Base-by-base conservation (phyloP, 148 eudicot genomes). In the Pharnaceum exiguum region DNA sequence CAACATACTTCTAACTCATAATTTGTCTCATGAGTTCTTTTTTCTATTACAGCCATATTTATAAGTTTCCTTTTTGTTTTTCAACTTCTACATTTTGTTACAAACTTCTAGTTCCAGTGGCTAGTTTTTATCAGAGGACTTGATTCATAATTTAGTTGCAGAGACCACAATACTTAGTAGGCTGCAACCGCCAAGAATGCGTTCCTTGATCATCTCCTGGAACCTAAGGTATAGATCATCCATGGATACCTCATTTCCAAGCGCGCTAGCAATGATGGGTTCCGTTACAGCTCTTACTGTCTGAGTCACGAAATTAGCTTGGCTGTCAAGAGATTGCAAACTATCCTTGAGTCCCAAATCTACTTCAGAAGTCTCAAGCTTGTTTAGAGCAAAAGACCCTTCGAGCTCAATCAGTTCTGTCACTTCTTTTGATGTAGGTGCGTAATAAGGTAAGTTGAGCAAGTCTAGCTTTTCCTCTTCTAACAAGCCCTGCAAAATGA, bases 401-500 rank as follows among this genome's bases (percentile, higher is more conserved):
- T 55, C 56, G 28, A 5, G 48, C 31, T 37, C 39, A 18, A 65
- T 46, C 6, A 65, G 9, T 32, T 35, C 21, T 47, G 25, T 55
- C 29, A 65, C 55, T 37, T 65, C 69, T 65, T 46, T 39, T 4
- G 48, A 46, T 7, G 69, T 55, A 25, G 69, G 62, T 22, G 69
- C 62, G 28, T 65, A 65, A 47, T 55, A 65, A 3, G 69, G 62
- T 2, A 65, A 31, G 36, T 65, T 55, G 19, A 56, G 47, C 2
- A 55, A 55, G 19, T 56, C 55, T 40, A 65, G 19, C 24, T 65
- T 65, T 50, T 48, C 56, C 37, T 11, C 18, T 19, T 65, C 62
- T 29, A 65, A 46, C 30, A 65, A 56, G 2, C 69, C 62, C 62
- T 65, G 26, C n/a, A n/a, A n/a, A n/a, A n/a, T n/a, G n/a, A n/a